Evolutionary conservation across 2,329 filamentous ascomycete genomes (phyloP).

Genomic region (Claviceps citrina): DNA sequence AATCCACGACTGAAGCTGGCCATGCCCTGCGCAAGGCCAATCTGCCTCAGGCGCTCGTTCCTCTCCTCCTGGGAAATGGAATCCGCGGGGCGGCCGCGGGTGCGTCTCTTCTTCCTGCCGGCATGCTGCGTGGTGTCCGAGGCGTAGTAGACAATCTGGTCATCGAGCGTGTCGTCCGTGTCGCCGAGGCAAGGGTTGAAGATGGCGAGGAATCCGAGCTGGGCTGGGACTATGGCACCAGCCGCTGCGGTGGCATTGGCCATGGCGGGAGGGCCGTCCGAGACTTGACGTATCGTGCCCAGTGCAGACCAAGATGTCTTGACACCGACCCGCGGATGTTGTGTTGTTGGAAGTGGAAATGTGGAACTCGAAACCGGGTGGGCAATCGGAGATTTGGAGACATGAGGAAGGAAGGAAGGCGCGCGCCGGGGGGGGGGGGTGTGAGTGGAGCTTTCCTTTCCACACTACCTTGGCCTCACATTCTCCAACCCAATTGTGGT

Average conservation of each 20-base stretch:
- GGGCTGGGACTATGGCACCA: conserved; percentile 44
- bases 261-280: conserved; percentile 7
- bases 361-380: too few species aligned
- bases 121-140: conserved; percentile 35
- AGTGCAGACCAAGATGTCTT: too few species aligned
- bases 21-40: conserved; percentile 94
- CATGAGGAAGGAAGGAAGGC: too few species aligned
- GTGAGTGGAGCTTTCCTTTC: too few species aligned
- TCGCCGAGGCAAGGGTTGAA: conserved; percentile 74
- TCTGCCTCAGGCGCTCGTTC: conserved; percentile 79
- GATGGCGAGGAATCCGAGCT: conserved; percentile 80
- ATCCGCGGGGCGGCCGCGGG: conserved; percentile 26
- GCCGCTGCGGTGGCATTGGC: conserved; percentile 9
- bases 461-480: too few species aligned
- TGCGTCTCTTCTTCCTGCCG: conserved; percentile 26
- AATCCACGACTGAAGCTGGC: conserved; percentile 85
- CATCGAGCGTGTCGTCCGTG: conserved; percentile 42
- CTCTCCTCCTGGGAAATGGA: conserved; percentile 45
- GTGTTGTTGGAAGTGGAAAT: too few species aligned
- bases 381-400: too few species aligned
- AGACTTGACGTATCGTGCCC: too few species aligned
- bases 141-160: conserved; percentile 90
- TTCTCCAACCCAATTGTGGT: too few species aligned
- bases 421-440: too few species aligned
- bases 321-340: too few species aligned